Base-by-base conservation (phyloP, 2,329 filamentous ascomycete species). In the Ophiostoma ulmi region DNA sequence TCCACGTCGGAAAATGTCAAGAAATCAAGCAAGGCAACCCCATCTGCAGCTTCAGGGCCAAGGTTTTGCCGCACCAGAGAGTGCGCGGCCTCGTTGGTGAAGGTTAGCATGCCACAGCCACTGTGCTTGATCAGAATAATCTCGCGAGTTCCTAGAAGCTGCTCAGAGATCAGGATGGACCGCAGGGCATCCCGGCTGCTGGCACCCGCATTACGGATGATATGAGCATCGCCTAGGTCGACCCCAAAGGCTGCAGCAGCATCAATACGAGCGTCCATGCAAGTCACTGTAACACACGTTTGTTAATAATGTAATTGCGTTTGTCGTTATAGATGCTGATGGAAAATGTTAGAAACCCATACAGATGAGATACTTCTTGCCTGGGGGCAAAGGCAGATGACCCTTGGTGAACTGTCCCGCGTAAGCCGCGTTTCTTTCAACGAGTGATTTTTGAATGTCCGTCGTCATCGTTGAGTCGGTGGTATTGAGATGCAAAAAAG, bases 261-360 rank as follows among this genome's bases (percentile, higher is more conserved):
- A 75, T 94, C 85, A 75, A 89, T 82, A 69, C 91, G 87, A 5
- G 92, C 90, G 76, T 95, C 91, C 91, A 95, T 95, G 80, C 92
- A 95, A 0, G 91, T 91, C 64, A 94, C 84, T 85, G 38, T 26
- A 36, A 14, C 26, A 66, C 20, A 67, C 22, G 5, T 3, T 20
- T 8, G 20, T 35, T 35, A 44, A 55, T 35, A 68, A 55, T 55
- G 20, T 48, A 3, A 8, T 17, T 26, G 14, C 38, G 14, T 4
- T 17, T n/a, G 5, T 17, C 10, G 17, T 14, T 31, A 31, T 26
- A 48, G n/a, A 58, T 22, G n/a, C 10, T 58, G 8, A 22, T 58
- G 20, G 2, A 26, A 58, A 61, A 26, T 20, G 26, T 22, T 26
- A 58, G 22, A 10, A 64, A 58, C 11, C 52, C 41, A n/a, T 83